A percentile compares a stretch with the other conserved stretches of the same genome.
Conservation (phyloP, 2,329 filamentous ascomycete genomes). For the Fusarium papillatum region DNA sequence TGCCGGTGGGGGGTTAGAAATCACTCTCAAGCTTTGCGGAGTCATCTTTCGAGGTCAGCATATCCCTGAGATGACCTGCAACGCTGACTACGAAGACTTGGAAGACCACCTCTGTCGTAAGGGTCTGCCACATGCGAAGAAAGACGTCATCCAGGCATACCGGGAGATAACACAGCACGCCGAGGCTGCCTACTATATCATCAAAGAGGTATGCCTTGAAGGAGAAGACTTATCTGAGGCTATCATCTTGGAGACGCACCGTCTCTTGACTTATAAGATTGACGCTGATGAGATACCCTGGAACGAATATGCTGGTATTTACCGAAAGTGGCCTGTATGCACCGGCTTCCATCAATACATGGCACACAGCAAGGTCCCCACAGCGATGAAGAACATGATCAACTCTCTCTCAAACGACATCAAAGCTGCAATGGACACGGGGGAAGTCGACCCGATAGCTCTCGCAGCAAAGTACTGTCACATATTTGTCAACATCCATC, state of each 20-base stretch:
- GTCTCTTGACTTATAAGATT: conserved; percentile 28
- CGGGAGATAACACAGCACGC: conserved; percentile 29
- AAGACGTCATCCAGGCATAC: not conserved
- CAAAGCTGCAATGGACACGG: not conserved
- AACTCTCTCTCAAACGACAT: conserved; percentile 40
- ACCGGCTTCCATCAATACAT: conserved; percentile 12
- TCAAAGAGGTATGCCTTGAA: conserved; percentile 16
- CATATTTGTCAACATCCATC: conserved; percentile 50
- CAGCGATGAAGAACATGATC: conserved; percentile 43
- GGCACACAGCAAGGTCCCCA: conserved; percentile 20
- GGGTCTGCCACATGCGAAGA: not conserved
- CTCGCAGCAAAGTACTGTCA: conserved; percentile 47
- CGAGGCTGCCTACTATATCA: conserved; percentile 26
- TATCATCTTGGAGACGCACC: conserved; percentile 41
- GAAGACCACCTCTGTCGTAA: not conserved
- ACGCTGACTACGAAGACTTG: not conserved
- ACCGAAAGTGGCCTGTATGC: conserved; percentile 38
- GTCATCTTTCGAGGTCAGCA: not conserved
- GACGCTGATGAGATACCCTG: conserved; percentile 9
- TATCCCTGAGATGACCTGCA: not conserved
- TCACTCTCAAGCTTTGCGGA: not conserved
- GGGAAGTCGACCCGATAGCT: conserved; percentile 36
- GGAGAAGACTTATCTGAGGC: conserved; percentile 31
- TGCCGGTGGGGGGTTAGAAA: not conserved
- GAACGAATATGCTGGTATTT: conserved; percentile 35